Evolutionary conservation across 495 filamentous ascomycete species (phyloP).

Genomic region (Lophiotrema nucula): DNA sequence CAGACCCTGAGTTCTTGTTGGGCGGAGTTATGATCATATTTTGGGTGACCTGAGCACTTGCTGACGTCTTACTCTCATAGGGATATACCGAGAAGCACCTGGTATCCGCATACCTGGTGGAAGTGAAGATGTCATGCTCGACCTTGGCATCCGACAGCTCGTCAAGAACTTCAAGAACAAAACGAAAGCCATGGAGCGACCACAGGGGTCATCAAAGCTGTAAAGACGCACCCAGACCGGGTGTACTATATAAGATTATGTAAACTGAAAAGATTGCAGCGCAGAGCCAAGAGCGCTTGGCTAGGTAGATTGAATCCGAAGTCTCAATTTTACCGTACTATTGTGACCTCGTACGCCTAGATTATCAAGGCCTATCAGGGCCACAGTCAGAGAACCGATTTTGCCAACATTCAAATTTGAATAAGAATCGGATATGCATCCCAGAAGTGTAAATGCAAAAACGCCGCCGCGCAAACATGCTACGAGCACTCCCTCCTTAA

Average conservation of each 20-base stretch:
- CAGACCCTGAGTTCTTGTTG: neutral
- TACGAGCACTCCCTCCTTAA: slow-evolving; percentile 12
- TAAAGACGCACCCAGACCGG: slow-evolving; percentile 1
- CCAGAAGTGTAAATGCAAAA: slow-evolving; percentile 23
- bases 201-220: slow-evolving; percentile 39
- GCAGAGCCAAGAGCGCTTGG: neutral
- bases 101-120: slow-evolving; percentile 66
- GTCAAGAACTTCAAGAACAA: slow-evolving; percentile 69
- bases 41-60: neutral
- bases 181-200: slow-evolving; percentile 56
- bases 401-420: neutral
- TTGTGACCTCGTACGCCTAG: neutral
- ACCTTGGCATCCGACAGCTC: slow-evolving; percentile 67
- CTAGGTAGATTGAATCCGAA: neutral
- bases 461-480: slow-evolving; percentile 18
- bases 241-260: neutral
- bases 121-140: slow-evolving; percentile 72
- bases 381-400: neutral
- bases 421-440: slow-evolving; percentile 11
- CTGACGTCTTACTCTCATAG: slow-evolving; percentile 38
- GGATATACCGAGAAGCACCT: slow-evolving; percentile 65
- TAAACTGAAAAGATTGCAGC: neutral
- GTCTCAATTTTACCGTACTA: neutral
- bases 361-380: neutral
- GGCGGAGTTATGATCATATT: neutral